Base-by-base conservation (phyloP, 495 filamentous ascomycete genomes). In the Talaromyces ruber region DNA sequence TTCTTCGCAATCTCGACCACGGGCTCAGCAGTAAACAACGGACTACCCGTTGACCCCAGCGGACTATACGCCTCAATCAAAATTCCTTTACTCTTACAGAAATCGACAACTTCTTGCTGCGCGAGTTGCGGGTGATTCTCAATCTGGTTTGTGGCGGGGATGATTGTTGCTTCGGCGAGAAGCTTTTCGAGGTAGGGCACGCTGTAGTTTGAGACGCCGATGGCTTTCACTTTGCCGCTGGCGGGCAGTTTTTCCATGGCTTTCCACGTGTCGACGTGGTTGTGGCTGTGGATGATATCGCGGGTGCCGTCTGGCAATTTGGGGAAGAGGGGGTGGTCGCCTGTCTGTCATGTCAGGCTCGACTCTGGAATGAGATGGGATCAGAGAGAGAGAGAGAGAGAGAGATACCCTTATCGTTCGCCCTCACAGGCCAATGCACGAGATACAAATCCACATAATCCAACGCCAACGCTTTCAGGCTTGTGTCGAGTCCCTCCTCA, bases 71-170 rank as follows among this genome's bases (percentile, higher is more conserved):
- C 89, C 30, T 88, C 88, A 66, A 92, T 72, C 66, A 88, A 85
- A 60, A 92, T 91, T 34, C 88, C 88, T 75, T 88, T 88, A 60
- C 79, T 75, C 53, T 80, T 83, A 77, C 87, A 91, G 63, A 86
- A 82, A 69, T 92, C 88, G 37, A 91, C 86, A 66, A 92, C 88
- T 67, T 94, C 90, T 72, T 92, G 87, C 77, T 94, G 90, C 1
- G 91, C 90, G n/a, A 94, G 82, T 25, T 71, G 67, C 7, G 78
- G 78, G 77, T 93, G 89, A 76, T 93, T 92, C 77, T 96, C 92
- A 69, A 95, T 92, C 83, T 95, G 91, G 77, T 95, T 94, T 64
- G 86, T 88, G n/a, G 91, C 90, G 11, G 92, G 92, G 1, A 87
- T 71, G 45, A 93, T 74, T 32, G 74, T 81, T 57, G 82, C 84